Percentiles rank a stretch among this genome's conserved stretches.
phyloP scores from a whole-genome alignment of 345 rosid species.

The Stellera chamaejasme region DNA sequence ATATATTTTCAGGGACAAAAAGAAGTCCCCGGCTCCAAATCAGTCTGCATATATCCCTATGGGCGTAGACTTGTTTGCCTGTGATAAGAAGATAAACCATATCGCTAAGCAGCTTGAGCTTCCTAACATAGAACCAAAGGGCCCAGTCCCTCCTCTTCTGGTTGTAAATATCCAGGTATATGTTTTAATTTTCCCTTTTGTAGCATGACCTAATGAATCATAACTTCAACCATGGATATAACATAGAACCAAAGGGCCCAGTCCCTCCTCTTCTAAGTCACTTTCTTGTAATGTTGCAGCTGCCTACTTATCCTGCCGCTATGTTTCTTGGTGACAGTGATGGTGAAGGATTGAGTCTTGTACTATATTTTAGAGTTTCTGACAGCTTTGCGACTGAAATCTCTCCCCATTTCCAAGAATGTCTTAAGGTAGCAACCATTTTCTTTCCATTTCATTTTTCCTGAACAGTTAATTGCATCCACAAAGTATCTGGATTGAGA shows the following conservation, averaged over 20 bases:
- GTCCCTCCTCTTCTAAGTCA: slow-evolving; percentile 44
- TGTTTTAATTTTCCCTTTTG: background rate
- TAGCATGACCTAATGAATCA: background rate
- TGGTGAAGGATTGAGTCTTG: slow-evolving; percentile 97
- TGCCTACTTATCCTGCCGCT: slow-evolving; percentile 89
- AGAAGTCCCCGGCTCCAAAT: slow-evolving; percentile 61
- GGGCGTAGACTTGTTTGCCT: slow-evolving; percentile 72
- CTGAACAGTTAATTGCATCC: background rate
- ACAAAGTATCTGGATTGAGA: too few relatives aligned
- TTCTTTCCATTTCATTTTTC: background rate
- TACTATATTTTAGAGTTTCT: slow-evolving; percentile 62
- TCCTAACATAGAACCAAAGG: slow-evolving; percentile 56
- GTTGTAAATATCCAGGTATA: slow-evolving; percentile 89
- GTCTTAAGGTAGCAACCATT: slow-evolving; percentile 45
- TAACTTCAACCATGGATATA: background rate
- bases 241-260: slow-evolving; percentile 48
- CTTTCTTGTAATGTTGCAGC: slow-evolving; percentile 28
- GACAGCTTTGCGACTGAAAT: slow-evolving; percentile 55
- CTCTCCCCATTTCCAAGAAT: slow-evolving; percentile 57
- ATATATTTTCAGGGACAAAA: slow-evolving; percentile 59
- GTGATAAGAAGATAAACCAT: slow-evolving; percentile 80
- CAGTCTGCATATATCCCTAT: slow-evolving; percentile 56
- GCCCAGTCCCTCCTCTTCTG: slow-evolving; percentile 66
- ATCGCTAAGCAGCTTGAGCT: slow-evolving; percentile 86
- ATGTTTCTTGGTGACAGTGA: slow-evolving; percentile 81